These are phyloP conservation scores for Ligustrum vulgare DNA, from an alignment of 257 asterid genomes.

Conservation along the genomic window DNA sequence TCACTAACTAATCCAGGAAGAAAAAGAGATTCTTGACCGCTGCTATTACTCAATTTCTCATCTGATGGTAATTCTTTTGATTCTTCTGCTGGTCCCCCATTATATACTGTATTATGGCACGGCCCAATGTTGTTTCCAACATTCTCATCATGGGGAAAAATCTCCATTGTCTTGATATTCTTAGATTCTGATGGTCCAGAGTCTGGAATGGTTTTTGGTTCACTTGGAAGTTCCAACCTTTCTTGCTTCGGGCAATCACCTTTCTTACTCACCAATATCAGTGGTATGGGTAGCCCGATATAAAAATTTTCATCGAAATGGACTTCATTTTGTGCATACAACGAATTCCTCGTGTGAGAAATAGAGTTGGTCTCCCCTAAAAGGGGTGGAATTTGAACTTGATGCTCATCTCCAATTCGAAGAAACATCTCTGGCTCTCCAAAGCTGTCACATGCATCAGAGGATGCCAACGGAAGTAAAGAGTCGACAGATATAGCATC, in stretches of 20 bases:
- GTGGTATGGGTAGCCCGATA: conserved; percentile 45
- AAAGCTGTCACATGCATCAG: conserved; percentile 25
- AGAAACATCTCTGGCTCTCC: conserved; percentile 53
- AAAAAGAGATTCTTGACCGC: conserved; percentile 24
- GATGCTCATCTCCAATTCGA: conserved; percentile 62
- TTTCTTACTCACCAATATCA: conserved; percentile 27
- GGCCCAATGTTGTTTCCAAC: conserved; percentile 7
- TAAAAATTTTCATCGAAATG: conserved; percentile 19
- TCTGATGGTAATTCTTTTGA: conserved; percentile 12
- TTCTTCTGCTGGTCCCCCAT: conserved; percentile 27
- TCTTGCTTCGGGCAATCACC: conserved; percentile 23
- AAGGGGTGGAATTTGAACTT: conserved; percentile 52
- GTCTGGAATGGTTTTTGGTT: conserved; percentile 15
- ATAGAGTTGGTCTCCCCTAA: conserved; percentile 16
- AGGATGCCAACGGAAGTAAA: conserved; percentile 25
- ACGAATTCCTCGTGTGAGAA: conserved; percentile 15
- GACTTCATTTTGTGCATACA: conserved; percentile 16
- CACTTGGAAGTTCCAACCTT: conserved; percentile 4
- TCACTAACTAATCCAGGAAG: conserved; percentile 47
- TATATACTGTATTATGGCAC: conserved; percentile 3
- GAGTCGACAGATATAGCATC: conserved; percentile 26
- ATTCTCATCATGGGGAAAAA: conserved; percentile 24
- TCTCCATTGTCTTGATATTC: conserved; percentile 7
- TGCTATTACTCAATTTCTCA: conserved; percentile 22
- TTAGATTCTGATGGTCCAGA: conserved; percentile 14